phyloP scores from a whole-genome alignment of 495 filamentous ascomycete species.

The Clavariopsis aquatica region DNA sequence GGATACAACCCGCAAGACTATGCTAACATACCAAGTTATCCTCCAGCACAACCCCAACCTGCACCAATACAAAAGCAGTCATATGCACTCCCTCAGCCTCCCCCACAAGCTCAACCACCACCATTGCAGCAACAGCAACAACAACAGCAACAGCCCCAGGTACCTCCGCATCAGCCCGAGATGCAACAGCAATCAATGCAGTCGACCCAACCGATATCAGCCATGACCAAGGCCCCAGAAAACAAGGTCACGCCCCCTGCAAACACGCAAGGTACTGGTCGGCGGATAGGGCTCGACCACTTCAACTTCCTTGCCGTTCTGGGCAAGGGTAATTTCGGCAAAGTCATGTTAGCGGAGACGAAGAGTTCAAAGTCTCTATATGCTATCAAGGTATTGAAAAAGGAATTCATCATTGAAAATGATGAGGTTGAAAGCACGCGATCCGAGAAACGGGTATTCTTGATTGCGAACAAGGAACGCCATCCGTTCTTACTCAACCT shows the following conservation, averaged over 20 bases:
- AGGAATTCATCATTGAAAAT: constrained; percentile 99
- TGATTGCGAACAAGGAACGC: constrained; percentile 96
- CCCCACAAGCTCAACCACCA: constrained; percentile 55
- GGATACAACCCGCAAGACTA: constrained; percentile 40
- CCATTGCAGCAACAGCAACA: constrained; percentile 67
- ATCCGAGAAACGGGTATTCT: constrained; percentile 95
- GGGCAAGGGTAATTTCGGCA: constrained; percentile 99
- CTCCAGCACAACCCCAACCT: constrained; percentile 53
- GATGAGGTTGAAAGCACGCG: constrained; percentile 99
- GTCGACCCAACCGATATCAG: constrained; percentile 31
- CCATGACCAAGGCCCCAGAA: constrained; percentile 29
- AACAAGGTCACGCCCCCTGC: constrained; percentile 42
- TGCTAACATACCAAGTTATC: constrained; percentile 36
- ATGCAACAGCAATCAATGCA: constrained; percentile 38
- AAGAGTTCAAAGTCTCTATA: constrained; percentile 90
- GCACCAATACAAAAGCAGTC: constrained; percentile 70
- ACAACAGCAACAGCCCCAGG: constrained; percentile 56
- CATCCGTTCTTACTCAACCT: constrained; percentile 95
- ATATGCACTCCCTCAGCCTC: constrained; percentile 48
- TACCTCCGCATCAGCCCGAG: constrained; percentile 44
- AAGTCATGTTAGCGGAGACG: constrained; percentile 99
- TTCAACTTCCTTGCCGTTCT: constrained; percentile 99
- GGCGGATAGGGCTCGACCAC: constrained; percentile 90
- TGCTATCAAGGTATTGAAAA: constrained; percentile 99
- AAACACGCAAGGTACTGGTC: constrained; percentile 59